Evolutionary conservation across 805 yeast species (phyloP).

Genomic region (Kazachstania bromeliacearum): DNA sequence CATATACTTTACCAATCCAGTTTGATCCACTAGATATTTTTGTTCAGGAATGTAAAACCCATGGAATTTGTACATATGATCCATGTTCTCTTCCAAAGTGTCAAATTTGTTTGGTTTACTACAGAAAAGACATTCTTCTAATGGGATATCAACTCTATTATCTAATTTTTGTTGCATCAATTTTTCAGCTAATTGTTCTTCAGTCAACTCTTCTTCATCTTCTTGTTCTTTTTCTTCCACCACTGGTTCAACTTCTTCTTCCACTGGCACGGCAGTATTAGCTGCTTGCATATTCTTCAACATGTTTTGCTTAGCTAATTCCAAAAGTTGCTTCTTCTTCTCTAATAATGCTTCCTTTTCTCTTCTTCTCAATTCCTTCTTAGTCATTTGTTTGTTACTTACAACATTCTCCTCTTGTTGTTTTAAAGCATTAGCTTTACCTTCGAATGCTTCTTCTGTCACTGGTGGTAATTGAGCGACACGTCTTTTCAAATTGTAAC

Average conservation of each 20-base stretch:
- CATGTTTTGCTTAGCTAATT: slow-evolving; percentile 34
- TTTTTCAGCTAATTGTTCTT: slow-evolving; percentile 32
- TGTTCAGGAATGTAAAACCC: slow-evolving; percentile 88
- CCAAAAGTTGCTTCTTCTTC: slow-evolving; percentile 34
- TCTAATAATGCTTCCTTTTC: slow-evolving; percentile 36
- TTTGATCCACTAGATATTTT: slow-evolving; percentile 55
- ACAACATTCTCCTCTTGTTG: slow-evolving; percentile 8
- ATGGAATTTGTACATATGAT: slow-evolving; percentile 69
- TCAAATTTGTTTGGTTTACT: slow-evolving; percentile 35
- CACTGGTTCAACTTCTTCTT: slow-evolving; percentile 5
- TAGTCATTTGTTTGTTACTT: slow-evolving; percentile 29
- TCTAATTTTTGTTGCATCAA: slow-evolving; percentile 33
- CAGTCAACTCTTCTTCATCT: slow-evolving; percentile 28
- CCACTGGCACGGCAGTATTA: no score
- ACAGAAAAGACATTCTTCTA: slow-evolving; percentile 48
- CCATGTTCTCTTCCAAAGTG: slow-evolving; percentile 35
- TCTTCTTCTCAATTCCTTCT: slow-evolving; percentile 34
- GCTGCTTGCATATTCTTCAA: slow-evolving; percentile 10
- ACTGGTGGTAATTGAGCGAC: slow-evolving; percentile 82
- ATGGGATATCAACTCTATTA: slow-evolving; percentile 38
- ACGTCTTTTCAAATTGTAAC: slow-evolving; percentile 88
- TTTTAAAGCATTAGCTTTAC: slow-evolving; percentile 41
- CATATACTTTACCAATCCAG: slow-evolving; percentile 67
- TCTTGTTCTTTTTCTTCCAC: slow-evolving; percentile 7
- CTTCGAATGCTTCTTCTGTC: slow-evolving; percentile 55